Evolutionary conservation across 2,329 filamentous ascomycete genomes (phyloP), one percentile per base, ranked within the genome.

Genomic region (Diplodia sapinea): DNA sequence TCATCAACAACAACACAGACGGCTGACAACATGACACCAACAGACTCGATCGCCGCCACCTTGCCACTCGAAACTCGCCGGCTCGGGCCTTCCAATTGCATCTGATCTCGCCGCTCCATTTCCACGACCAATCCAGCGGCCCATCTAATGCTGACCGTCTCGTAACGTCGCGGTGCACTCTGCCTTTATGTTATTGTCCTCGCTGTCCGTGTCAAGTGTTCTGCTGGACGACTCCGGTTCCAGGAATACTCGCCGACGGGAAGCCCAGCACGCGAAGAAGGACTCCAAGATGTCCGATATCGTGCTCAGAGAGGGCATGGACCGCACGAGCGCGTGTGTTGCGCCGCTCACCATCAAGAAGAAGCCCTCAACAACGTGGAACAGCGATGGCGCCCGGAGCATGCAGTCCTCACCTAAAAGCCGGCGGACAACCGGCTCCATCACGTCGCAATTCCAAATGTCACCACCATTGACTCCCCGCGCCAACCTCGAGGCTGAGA

Each of bases 401-500:
- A 47, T 52, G 17, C 57, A 62, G 36, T 68, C 66, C 15, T 68
- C 66, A 47, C 59, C 66, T 3, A 55, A 57, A 31, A 64, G 51
- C 43, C 50, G 59, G 7, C 57, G 36, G 23, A 64, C 66, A 20
- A 33, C 38, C 52, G 31, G 38, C 38, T 68, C 38, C 55, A 33
- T 47, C 23, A 70, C 40, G 65, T 75, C 74, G 20, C 74, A 73
- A 50, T 72, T 74, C 31, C 89, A 93, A 71, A 90, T 94, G 80
- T 94, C 91, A 59, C 91, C 92, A 33, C 91, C 92, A 51, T 82
- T 89, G 70, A 94, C 91, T 9, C 92, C 91, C 20, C 88, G 89
- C 78, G 85, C 85, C 74, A 89, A 87, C 29, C 85, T 86, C 75
- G 83, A 86, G 75, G 79, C 72, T 73, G 81, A 72, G 74, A 80